Evolutionary conservation across 345 rosid species (phyloP), one percentile per base, ranked within the genome.

Genomic region (Barbarea vulgaris): DNA sequence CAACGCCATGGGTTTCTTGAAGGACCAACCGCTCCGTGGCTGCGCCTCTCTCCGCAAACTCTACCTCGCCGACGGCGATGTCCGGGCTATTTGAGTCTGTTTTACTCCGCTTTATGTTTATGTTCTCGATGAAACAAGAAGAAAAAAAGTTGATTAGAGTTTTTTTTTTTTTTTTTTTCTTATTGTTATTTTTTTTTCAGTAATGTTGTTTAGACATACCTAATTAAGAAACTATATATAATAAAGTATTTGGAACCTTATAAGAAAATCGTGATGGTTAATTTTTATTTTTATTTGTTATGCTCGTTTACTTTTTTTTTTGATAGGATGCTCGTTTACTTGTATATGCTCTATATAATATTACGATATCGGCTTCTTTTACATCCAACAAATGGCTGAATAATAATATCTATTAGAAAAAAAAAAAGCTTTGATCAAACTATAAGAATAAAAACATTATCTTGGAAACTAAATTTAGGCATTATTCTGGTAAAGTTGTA

Each of bases 1-100:
- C 27, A 93, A 93, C 66, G 66, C 90, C 36, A 69, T 91, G 88
- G 90, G 96, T 7, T 89, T 81, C 84, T n/a, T 84, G 22, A 81
- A 52, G 69, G 81, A 85, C 31, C 1, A 77, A 36, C 80, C 85
- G 0, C 65, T 81, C 14, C 52, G 66, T 28, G 88, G 84, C 12
- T 90, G 98, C 39, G 27, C 64, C 11, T 66, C 81, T 47, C 66
- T 92, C 80, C 82, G 82, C 39, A 75, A 79, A 52, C 24, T 11
- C 12, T 83, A 84, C 67, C 74, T 84, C 6, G 72, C 80, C 14
- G 67, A 83, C 13, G 85, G 85, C 24, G 78, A 70, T 25, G 44
- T 6, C 5, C 24, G 76, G 13, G 77, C 77, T 71, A 71, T 71
- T 77, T 77, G 53, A 77, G 77, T 65, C 62, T 15, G 50, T 48